A percentile compares a stretch with the other conserved stretches of the same genome.
phyloP scores from a whole-genome alignment of 2,329 filamentous ascomycete genomes.

The Neofusicoccum parvum region DNA sequence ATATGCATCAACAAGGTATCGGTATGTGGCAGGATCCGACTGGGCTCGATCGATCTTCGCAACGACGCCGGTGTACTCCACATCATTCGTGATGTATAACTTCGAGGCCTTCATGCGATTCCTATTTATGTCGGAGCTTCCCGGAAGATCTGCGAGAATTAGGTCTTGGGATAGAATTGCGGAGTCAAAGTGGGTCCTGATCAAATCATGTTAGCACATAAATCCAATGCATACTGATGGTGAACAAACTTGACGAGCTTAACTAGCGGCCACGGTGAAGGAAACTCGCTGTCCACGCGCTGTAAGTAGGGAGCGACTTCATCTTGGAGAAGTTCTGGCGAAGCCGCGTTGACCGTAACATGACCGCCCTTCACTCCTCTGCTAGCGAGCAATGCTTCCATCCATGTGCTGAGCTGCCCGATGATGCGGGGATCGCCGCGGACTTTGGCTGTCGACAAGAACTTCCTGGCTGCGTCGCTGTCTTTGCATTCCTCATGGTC shows the following conservation, averaged over 20 bases:
- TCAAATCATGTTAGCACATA: background rate
- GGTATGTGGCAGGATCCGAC: slow-evolving; percentile 21
- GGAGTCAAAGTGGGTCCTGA: slow-evolving; percentile 20
- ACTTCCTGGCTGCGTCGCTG: background rate
- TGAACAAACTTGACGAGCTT: slow-evolving; percentile 22
- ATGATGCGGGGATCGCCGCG: background rate
- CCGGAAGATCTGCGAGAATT: slow-evolving; percentile 28
- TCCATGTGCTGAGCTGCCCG: background rate
- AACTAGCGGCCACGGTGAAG: slow-evolving; percentile 31
- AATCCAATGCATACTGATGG: background rate
- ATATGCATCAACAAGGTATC: slow-evolving; percentile 25
- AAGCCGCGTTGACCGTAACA: background rate
- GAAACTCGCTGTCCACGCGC: background rate
- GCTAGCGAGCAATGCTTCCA: background rate
- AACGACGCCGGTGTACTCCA: slow-evolving; percentile 29
- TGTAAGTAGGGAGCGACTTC: background rate
- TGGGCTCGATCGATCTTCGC: slow-evolving; percentile 25
- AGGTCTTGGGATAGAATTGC: slow-evolving; percentile 22
- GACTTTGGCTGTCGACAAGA: background rate
- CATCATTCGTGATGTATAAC: slow-evolving; percentile 24
- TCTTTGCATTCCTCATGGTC: background rate
- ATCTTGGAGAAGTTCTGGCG: background rate
- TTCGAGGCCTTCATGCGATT: slow-evolving; percentile 23
- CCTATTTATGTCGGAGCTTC: slow-evolving; percentile 24
- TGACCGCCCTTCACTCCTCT: background rate